Conservation (phyloP, 2,329 filamentous ascomycete species). For the Calonectria pauciramosa region DNA sequence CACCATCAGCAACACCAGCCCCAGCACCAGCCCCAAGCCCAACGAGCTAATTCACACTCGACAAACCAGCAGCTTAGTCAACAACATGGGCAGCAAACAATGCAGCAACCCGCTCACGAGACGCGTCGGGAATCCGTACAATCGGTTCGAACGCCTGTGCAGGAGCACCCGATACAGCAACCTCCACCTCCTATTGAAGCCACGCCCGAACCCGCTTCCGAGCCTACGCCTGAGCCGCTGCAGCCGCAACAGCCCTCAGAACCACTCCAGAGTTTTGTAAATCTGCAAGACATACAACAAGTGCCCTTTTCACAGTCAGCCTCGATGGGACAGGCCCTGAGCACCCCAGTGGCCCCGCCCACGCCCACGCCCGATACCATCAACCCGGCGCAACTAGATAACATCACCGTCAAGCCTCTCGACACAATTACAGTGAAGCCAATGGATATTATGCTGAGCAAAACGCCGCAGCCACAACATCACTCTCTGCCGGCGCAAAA, state of each 20-base stretch:
- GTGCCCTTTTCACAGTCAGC: constrained; percentile 47
- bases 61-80: constrained; percentile 30
- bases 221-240: constrained; percentile 37
- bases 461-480: constrained; percentile 30
- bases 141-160: constrained; percentile 22
- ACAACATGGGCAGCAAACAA: constrained; percentile 31
- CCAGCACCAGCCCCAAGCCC: constrained; percentile 32
- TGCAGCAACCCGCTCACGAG: constrained; percentile 28
- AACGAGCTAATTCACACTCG: constrained; percentile 19
- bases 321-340: constrained; percentile 40
- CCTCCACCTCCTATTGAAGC: constrained; percentile 30
- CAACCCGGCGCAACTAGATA: constrained; percentile 34
- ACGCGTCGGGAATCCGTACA: constrained; percentile 23
- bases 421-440: constrained; percentile 44
- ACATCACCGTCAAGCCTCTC: constrained; percentile 40
- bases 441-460: constrained; percentile 44
- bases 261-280: constrained; percentile 51
- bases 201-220: constrained; percentile 36
- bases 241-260: constrained; percentile 35
- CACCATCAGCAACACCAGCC: constrained; percentile 33
- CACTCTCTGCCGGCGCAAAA: constrained; percentile 38
- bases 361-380: constrained; percentile 29
- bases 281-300: constrained; percentile 55
- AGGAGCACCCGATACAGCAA: constrained; percentile 36
- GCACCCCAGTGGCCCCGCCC: constrained; percentile 30